Conservation (phyloP, 2,329 filamentous ascomycete species). For the Exophiala lecanii-corni region DNA sequence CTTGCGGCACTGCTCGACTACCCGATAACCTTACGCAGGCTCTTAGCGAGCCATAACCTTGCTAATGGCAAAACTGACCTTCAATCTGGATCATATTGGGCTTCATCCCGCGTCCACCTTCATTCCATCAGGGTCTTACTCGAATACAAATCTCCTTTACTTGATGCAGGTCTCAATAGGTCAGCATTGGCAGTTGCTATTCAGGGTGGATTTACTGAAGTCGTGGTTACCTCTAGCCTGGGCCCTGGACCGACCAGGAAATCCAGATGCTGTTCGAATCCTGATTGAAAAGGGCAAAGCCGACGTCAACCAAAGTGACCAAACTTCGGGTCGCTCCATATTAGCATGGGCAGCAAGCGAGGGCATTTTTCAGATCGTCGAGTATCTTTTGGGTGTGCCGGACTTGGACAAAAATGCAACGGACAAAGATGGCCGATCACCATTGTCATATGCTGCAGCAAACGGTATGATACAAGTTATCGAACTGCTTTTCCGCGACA, state of each 20-base stretch:
- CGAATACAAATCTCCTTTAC: conserved; percentile 4
- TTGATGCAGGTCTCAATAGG: conserved; percentile 2
- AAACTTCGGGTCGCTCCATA: conserved; percentile 9
- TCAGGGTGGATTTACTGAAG: conserved; percentile 8
- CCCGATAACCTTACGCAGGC: conserved; percentile 3
- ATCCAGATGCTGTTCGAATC: conserved; percentile 7
- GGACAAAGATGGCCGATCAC: conserved; percentile 7
- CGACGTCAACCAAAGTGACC: conserved; percentile 10
- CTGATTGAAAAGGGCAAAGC: conserved; percentile 7
- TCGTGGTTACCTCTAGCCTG: conserved; percentile 14
- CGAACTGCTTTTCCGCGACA: conserved; percentile 10
- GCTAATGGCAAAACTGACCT: conserved; percentile 1
- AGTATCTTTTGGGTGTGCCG: conserved; percentile 9
- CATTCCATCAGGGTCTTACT: conserved; percentile 10
- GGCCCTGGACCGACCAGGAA: conserved; percentile 14
- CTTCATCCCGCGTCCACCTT: conserved; percentile 7
- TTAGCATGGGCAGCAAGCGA: conserved; percentile 11
- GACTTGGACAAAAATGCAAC: conserved; percentile 9
- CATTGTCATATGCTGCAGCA: conserved; percentile 12
- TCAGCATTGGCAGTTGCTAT: conserved; percentile 9
- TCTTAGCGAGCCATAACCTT: conserved; percentile 6
- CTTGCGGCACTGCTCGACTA: conserved; percentile 15
- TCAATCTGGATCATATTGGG: conserved; percentile 14
- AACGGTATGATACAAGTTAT: conserved; percentile 10
- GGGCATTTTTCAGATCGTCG: conserved; percentile 10